These are phyloP conservation scores for Claviceps arundinis DNA, from an alignment of 2,329 filamentous ascomycete genomes.

Conservation along the genomic window DNA sequence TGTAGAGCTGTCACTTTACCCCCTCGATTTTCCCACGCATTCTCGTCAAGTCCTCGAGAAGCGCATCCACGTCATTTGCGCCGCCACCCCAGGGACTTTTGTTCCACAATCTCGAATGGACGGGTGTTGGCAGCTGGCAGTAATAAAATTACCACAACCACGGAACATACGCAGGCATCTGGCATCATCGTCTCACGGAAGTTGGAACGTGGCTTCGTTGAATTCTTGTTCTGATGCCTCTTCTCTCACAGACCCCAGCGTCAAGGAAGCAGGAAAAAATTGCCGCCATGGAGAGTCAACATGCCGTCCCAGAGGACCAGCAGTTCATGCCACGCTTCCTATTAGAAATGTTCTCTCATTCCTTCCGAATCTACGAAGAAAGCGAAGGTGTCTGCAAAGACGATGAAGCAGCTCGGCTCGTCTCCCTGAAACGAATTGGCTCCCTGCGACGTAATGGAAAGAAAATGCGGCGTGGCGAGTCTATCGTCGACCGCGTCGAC, in stretches of 20 bases:
- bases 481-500: not conserved
- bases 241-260: not conserved
- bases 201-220: not conserved
- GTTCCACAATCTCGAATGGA: too few relatives aligned
- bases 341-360: not conserved
- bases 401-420: not conserved
- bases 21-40: constrained; percentile 12
- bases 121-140: too few relatives aligned
- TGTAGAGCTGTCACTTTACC: constrained; percentile 19
- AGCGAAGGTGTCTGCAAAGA: too few relatives aligned
- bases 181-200: not conserved
- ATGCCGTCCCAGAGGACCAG: not conserved
- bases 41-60: constrained; percentile 13
- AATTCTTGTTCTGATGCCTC: not conserved
- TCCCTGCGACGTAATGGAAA: not conserved
- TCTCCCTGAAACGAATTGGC: not conserved
- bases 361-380: not conserved
- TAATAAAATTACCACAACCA: too few relatives aligned
- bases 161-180: too few relatives aligned
- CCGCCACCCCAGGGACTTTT: constrained; percentile 6
- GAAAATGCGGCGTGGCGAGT: not conserved
- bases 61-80: constrained; percentile 16
- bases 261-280: not conserved
- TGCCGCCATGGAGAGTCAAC: not conserved
- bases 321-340: not conserved